Base-by-base conservation (phyloP, 768 basidiomycete species). In the Cyathus striatus region DNA sequence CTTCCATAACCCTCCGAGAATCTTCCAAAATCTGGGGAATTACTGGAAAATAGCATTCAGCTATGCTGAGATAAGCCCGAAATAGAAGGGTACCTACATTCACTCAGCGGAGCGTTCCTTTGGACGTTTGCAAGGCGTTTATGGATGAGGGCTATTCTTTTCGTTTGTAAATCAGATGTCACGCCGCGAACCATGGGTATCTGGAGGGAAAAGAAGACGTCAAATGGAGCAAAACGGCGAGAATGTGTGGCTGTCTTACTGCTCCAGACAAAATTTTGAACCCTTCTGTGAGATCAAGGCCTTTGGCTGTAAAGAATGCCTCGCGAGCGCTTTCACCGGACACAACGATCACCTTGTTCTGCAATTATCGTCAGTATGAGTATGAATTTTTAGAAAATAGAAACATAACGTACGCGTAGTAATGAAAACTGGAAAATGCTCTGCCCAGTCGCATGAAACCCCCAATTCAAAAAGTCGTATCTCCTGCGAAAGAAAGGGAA, bases 231-330 rank as follows among this genome's bases (percentile, higher is more conserved):
- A 43, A 46, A 26, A 46, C 41, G 45, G 24, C 38, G 43, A 41
- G 46, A 49, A 22, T 35, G 45, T 37, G 48, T 41, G 44, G 46
- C 27, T 41, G 22, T 76, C 83, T 50, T 58, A 88, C 86, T 43
- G 83, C 85, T 40, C 86, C 86, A 39, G 83, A 85, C 47, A 90
- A 72, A 54, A 86, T 76, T 54, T 80, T 84, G 70, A 86, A 89
- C 4, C 85, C 86, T 66, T 86, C 84, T 32, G 79, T 81, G 40
- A 90, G 73, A 60, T 88, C 84, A 48, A 90, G 76, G 17, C 75
- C 75, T 61, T 78, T 80, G 43, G 82, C 77, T 2, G 73, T 72
- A 53, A 88, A 85, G 62, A 88, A 88, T 3, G 78, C 70, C 43
- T 76, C 73, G 43, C 86, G 70, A 13, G 78, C 86, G 24, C 68